Evolutionary conservation across 129 eudicot species (phyloP), one percentile per base, ranked within the genome.

Genomic region (Calendula officinalis): DNA sequence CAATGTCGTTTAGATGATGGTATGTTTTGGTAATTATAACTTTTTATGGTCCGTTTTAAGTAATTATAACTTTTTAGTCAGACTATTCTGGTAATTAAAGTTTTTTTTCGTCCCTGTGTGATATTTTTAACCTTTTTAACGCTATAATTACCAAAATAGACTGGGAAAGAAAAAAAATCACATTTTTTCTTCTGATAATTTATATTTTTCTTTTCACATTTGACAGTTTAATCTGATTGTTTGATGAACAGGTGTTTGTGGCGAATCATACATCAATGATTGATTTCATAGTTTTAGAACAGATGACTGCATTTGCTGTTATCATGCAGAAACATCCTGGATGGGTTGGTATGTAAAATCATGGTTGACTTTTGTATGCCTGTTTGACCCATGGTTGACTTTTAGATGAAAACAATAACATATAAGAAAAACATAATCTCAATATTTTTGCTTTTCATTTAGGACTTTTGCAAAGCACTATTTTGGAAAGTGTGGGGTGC

Each of bases 271-370:
- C 96, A 10, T 91, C 96, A 62, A 87, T 91, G 96, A 91, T 87
- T 51, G 98, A 91, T 76, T 91, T 91, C 78, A 83, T 91, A 50
- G 70, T 91, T 55, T 83, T 91, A 56, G 96, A 91, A 39, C 98
- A 91, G 78, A 91, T 87, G 98, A 91, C 94, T 74, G 91, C 96
- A 51, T 91, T 91, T 83, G 91, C 96, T 73, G 98, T 87, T 67
- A 91, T 91, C 45, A 91, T 87, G 96, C 98, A 91, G 63, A 91
- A 91, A 75, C 98, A 91, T 75, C 94, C 91, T 17, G 98, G 98
- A 47, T 91, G 98, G 96, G 98, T 91, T 58, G 98, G 96, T 91
- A 76, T 75, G 96, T 60, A n/a, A n/a, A 16, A 22, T 60, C 54
- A 54, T 22, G 11, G 15, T 30, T 41, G 51, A 37, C 49, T 12